These are phyloP conservation scores for Cyberlindnera bimundalis DNA, from an alignment of 805 yeast genomes.

Conservation along the genomic window DNA sequence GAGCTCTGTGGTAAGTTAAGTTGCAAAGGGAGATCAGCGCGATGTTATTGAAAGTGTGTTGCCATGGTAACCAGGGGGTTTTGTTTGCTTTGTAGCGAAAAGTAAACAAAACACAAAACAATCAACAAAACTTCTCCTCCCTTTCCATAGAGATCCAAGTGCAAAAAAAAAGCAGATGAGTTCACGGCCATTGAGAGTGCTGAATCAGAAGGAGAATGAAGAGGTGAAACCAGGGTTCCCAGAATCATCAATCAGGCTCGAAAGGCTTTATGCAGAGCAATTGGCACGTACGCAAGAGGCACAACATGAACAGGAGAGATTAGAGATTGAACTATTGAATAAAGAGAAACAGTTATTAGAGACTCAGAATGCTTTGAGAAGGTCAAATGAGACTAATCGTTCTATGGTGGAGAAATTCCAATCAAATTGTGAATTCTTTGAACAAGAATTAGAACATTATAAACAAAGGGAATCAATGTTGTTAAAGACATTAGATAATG, in stretches of 20 bases:
- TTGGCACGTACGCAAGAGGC: slow-evolving; percentile 28
- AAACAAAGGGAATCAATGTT: slow-evolving; percentile 18
- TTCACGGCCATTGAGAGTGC: neutral
- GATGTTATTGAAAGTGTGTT: too few species aligned
- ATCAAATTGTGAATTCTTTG: slow-evolving; percentile 18
- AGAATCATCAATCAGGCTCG: slow-evolving; percentile 9
- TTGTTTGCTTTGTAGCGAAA: neutral
- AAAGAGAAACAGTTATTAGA: slow-evolving; percentile 26
- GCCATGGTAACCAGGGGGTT: neutral
- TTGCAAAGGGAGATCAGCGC: too few species aligned
- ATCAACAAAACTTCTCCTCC: too few species aligned
- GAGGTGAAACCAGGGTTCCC: neutral
- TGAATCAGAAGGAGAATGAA: slow-evolving; percentile 2
- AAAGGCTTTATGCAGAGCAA: slow-evolving; percentile 23
- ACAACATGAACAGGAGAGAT: slow-evolving; percentile 33
- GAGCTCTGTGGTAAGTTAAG: too few species aligned
- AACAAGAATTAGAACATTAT: slow-evolving; percentile 16
- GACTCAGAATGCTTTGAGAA: slow-evolving; percentile 8
- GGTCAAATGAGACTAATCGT: slow-evolving; percentile 14
- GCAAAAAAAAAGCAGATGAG: too few species aligned
- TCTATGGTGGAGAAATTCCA: slow-evolving; percentile 14
- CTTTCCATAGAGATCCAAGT: too few species aligned
- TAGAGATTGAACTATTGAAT: slow-evolving; percentile 31
- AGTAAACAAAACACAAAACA: neutral
- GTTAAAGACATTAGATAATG: slow-evolving; percentile 1